phyloP scores from a whole-genome alignment of 2,329 filamentous ascomycete species.

The Penicillium janthinellum region DNA sequence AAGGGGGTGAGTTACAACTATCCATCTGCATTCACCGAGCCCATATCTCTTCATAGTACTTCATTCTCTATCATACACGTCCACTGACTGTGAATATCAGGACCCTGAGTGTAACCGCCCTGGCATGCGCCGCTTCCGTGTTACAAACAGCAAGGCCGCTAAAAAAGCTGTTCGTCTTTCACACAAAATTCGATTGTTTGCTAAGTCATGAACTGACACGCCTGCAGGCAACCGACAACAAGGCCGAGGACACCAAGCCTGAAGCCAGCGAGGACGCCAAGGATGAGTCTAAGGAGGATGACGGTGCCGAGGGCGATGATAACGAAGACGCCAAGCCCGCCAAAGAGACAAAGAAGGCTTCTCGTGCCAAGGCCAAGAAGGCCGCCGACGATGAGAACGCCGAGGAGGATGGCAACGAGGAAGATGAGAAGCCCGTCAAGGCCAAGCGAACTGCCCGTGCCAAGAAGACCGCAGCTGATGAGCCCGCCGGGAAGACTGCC shows the following conservation, averaged over 20 bases:
- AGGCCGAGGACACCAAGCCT: background rate
- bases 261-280: slow-evolving; percentile 10
- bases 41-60: no score
- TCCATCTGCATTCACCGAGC: background rate
- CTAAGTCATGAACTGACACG: background rate
- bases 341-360: slow-evolving; percentile 11
- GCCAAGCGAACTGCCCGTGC: slow-evolving; percentile 8
- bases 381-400: slow-evolving; percentile 1
- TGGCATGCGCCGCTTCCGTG: slow-evolving; percentile 66
- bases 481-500: slow-evolving; percentile 6
- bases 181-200: background rate
- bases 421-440: slow-evolving; percentile 12
- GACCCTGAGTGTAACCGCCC: slow-evolving; percentile 73
- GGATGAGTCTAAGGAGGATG: background rate
- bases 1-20: slow-evolving; percentile 67
- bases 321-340: background rate
- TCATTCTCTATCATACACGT: background rate
- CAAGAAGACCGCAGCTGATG: slow-evolving; percentile 13
- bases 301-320: no score
- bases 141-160: slow-evolving; percentile 10
- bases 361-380: slow-evolving; percentile 10
- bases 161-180: slow-evolving; percentile 1
- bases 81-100: slow-evolving; percentile 45
- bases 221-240: background rate
- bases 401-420: background rate